Percentiles rank a stretch among this genome's conserved stretches.
Evolutionary conservation across 306 rosid genomes (phyloP).

Genomic region (Cucurbita pepo): DNA sequence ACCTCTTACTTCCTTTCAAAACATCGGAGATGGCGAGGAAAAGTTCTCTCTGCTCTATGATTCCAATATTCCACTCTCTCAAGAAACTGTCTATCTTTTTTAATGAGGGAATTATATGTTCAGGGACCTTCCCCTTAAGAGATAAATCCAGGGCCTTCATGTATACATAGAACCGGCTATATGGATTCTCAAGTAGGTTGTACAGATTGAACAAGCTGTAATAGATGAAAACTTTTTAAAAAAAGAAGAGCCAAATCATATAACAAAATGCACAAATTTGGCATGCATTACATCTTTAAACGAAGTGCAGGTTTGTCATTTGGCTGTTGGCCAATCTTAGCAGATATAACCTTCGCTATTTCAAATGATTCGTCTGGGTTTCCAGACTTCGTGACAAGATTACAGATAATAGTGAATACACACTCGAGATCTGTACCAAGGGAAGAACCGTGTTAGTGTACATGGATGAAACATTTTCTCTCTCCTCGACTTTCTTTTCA

Average conservation of each 20-base stretch:
- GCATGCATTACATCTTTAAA: conserved; percentile 52
- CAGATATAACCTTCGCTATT: conserved; percentile 55
- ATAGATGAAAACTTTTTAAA: not conserved
- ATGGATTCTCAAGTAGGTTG: conserved; percentile 70
- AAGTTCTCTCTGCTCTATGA: conserved; percentile 52
- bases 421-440: conserved; percentile 54
- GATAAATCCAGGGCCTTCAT: conserved; percentile 60
- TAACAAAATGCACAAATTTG: not conserved
- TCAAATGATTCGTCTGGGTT: conserved; percentile 61
- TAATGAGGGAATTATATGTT: conserved; percentile 55
- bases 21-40: conserved; percentile 61
- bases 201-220: conserved; percentile 78
- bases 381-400: conserved; percentile 60
- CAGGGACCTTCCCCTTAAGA: conserved; percentile 63
- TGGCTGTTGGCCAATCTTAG: conserved; percentile 55
- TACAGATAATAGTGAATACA: conserved; percentile 69
- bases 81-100: conserved; percentile 65
- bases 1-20: conserved; percentile 81
- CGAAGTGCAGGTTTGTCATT: conserved; percentile 70
- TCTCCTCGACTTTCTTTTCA: not conserved
- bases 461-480: not conserved
- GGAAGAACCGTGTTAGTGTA: not conserved
- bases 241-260: not conserved
- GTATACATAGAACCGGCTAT: conserved; percentile 62
- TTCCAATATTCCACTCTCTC: conserved; percentile 85